Evolutionary conservation across 176 grass and related monocot genomes (phyloP).

Genomic region (Tillandsia fasciculata): DNA sequence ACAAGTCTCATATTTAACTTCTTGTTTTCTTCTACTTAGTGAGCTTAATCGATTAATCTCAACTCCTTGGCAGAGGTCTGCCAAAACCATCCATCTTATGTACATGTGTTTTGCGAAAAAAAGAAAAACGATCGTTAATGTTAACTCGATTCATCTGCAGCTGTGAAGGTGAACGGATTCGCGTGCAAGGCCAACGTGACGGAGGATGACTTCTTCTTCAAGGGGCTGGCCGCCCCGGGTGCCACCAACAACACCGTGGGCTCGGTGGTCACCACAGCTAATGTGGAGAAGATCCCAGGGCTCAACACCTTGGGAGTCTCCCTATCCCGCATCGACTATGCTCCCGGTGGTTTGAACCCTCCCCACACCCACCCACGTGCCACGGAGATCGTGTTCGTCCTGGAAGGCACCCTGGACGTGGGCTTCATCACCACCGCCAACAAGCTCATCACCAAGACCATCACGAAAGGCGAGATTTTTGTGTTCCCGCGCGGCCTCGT

Average conservation of each 20-base stretch:
- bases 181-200: constrained; percentile 54
- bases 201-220: constrained; percentile 61
- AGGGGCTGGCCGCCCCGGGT: constrained; percentile 26
- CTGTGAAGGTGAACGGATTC: constrained; percentile 60
- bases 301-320: constrained; percentile 76
- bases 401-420: constrained; percentile 52
- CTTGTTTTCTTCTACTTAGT: background rate
- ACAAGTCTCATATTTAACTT: background rate
- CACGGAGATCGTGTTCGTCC: constrained; percentile 71
- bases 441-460: constrained; percentile 40
- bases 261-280: constrained; percentile 32
- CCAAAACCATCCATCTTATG: background rate
- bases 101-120: background rate
- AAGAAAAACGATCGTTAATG: background rate
- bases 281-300: constrained; percentile 41
- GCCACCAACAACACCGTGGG: constrained; percentile 44
- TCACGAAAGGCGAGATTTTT: constrained; percentile 49
- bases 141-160: constrained; percentile 22
- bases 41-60: background rate
- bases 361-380: constrained; percentile 81
- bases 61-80: background rate
- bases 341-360: constrained; percentile 41
- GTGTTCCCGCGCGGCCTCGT: constrained; percentile 62
- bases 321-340: constrained; percentile 68
- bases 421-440: constrained; percentile 72